Evolutionary conservation across 176 grass and related monocot species (phyloP), one percentile per base, ranked within the genome.

Genomic region (Oryza australiensis): DNA sequence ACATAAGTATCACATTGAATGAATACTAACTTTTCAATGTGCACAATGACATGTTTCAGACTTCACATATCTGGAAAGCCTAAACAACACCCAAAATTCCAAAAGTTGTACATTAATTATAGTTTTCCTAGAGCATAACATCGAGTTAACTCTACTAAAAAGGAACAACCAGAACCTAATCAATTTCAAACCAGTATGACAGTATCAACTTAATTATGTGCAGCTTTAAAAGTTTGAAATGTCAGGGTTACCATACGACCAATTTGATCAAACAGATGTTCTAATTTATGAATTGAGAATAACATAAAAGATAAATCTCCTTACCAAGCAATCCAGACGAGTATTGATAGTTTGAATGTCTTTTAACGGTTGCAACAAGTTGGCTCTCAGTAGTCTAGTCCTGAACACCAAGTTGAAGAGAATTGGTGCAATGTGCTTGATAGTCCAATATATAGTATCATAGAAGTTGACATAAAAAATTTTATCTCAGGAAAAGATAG

Each of bases 301-400:
- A 69, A 59, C 51, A 37, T 42, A 80, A 35, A 80, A 62, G 34
- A 32, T 74, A 71, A 60, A 88, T 41, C 9, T 80, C 82, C 88
- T 91, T 84, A 94, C 95, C 84, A 98, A 98, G 60, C 92, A 98
- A 74, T 93, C 92, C 45, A 98, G 66, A 26, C 92, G 95, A 86
- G 95, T 77, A 94, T 94, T 91, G 65, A 98, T 94, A 37, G 95
- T 98, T 80, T 93, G 88, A 73, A 93, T 86, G 77, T 98, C 92
- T 78, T 98, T 98, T 84, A 94, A 69, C 42, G 95, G 95, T 67
- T 98, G 95, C 53, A 98, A 75, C 80, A 98, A 90, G 76, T 98
- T 98, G 35, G 95, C 95, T 86, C 92, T 88, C 81, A 98, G 92
- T 85, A 98, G 78, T 87, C 92, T 92, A 86, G 90, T 41, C 84